Base-by-base conservation (phyloP, 495 filamentous ascomycete species). In the Penicillium soppii region DNA sequence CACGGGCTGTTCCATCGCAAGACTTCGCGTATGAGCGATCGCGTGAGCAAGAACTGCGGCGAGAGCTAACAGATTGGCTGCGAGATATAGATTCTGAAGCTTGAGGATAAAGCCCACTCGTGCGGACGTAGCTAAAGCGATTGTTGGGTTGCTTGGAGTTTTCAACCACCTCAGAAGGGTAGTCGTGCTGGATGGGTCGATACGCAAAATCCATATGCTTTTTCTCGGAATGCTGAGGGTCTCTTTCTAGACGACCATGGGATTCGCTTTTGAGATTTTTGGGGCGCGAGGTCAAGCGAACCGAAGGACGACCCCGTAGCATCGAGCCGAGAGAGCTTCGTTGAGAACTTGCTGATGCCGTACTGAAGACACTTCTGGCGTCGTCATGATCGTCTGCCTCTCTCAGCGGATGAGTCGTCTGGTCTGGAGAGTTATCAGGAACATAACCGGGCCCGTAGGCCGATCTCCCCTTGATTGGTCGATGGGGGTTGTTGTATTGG, bases 61-160 rank as follows among this genome's bases (percentile, higher is more conserved):
- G 56, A 1, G 63, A 57, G 20, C 46, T 53, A 0, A 57, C 50
- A 19, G 62, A 64, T 30, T 58, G 54, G n/a, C 59, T 61, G n/a
- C 57, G 53, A 1, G 33, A 22, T 10, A n/a, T 10, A 16, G 29
- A 12, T 1, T 40, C 44, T 0, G 47, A 48, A 4, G 63, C 60
- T 26, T 63, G 43, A 13, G 62, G 37, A 25, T 67, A 69, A 7
- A 56, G 48, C 15, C 58, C 49, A 13, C 50, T 58, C 1, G 71
- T 65, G 0, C 68, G 71, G 22, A 73, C 68, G 36, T 76, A 76
- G 7, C 59, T 63, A 32, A 73, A 72, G 17, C 64, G 59, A 25
- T 61, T 49, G 9, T 36, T 43, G 5, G 30, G 22, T 1, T 39
- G 26, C 1, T 43, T 49, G 0, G 62, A 38, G 0, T 53, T 67